phyloP scores from a whole-genome alignment of 2,329 filamentous ascomycete species.

The Stylonectria norvegica region DNA sequence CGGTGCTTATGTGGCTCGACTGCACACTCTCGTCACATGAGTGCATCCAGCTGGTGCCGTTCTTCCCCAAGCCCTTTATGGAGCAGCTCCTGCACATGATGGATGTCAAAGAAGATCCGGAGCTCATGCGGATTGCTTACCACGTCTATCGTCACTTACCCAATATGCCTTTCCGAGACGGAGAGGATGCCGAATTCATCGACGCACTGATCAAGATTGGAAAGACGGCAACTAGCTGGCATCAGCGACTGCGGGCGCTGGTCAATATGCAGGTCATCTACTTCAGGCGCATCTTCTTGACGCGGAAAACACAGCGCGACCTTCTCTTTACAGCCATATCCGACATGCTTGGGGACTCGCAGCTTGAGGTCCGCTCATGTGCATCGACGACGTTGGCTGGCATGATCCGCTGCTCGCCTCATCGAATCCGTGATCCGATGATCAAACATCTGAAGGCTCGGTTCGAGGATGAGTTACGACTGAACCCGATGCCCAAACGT shows the following conservation, averaged over 20 bases:
- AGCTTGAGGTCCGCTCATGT: slow-evolving; percentile 90
- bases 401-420: slow-evolving; percentile 95
- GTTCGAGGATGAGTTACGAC: slow-evolving; percentile 73
- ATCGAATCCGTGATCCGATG: slow-evolving; percentile 71
- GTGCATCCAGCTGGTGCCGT: slow-evolving; percentile 83
- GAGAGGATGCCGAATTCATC: slow-evolving; percentile 82
- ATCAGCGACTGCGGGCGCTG: slow-evolving; percentile 88
- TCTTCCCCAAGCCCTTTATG: slow-evolving; percentile 87
- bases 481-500: slow-evolving; percentile 82
- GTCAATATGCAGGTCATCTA: slow-evolving; percentile 99
- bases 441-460: slow-evolving; percentile 71
- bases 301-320: slow-evolving; percentile 69
- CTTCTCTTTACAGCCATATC: slow-evolving; percentile 89
- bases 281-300: slow-evolving; percentile 91
- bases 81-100: slow-evolving; percentile 98
- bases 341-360: slow-evolving; percentile 85
- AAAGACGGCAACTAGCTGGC: slow-evolving; percentile 81
- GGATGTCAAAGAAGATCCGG: slow-evolving; percentile 98
- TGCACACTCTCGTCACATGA: slow-evolving; percentile 86
- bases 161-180: slow-evolving; percentile 86
- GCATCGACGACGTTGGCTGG: slow-evolving; percentile 91
- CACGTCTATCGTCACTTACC: slow-evolving; percentile 95
- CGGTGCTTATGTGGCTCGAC: slow-evolving; percentile 92
- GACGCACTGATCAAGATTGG: slow-evolving; percentile 84
- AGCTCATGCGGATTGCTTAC: slow-evolving; percentile 90